Percentiles rank a stretch among this genome's conserved stretches.
These are phyloP conservation scores for Hortiboletus rubellus DNA, from an alignment of 1,284 basidiomycete species.

Conservation along the genomic window DNA sequence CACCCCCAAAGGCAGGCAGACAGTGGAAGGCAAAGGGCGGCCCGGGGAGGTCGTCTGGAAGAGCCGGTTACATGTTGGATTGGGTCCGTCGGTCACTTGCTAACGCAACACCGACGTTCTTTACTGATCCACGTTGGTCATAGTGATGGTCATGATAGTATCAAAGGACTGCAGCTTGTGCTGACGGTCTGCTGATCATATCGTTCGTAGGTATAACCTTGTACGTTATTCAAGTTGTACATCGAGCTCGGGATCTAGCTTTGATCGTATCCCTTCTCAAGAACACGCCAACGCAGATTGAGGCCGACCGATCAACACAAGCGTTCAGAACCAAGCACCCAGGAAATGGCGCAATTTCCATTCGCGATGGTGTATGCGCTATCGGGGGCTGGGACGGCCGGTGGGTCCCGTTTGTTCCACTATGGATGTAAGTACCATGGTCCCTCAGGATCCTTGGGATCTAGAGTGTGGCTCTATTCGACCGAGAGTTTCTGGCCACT, in stretches of 20 bases:
- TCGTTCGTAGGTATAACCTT: conserved; percentile 66
- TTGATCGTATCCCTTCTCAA: neutral
- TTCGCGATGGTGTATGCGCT: conserved; percentile 78
- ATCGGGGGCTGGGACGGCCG: conserved; percentile 88
- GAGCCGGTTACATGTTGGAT: conserved; percentile 72
- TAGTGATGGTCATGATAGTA: conserved; percentile 86
- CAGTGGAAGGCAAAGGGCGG: conserved; percentile 71
- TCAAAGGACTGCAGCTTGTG: conserved; percentile 59
- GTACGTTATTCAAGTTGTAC: conserved; percentile 40
- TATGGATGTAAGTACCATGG: neutral
- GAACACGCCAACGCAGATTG: conserved; percentile 13
- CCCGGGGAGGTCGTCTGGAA: conserved; percentile 75
- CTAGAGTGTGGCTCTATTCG: conserved; percentile 76
- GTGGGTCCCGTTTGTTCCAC: conserved; percentile 45
- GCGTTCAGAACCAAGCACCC: conserved; percentile 70
- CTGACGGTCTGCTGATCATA: conserved; percentile 83
- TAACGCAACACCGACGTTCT: neutral
- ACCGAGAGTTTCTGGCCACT: conserved; percentile 75
- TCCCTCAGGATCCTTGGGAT: neutral
- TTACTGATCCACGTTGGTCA: neutral
- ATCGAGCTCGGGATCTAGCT: neutral
- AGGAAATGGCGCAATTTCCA: conserved; percentile 71
- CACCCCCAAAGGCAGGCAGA: conserved; percentile 39
- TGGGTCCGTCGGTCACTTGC: conserved; percentile 52
- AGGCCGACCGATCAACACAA: conserved; percentile 19